Percentiles rank a stretch among this genome's conserved stretches.
phyloP scores from a whole-genome alignment of 805 yeast genomes.

The Candida mattraensis region DNA sequence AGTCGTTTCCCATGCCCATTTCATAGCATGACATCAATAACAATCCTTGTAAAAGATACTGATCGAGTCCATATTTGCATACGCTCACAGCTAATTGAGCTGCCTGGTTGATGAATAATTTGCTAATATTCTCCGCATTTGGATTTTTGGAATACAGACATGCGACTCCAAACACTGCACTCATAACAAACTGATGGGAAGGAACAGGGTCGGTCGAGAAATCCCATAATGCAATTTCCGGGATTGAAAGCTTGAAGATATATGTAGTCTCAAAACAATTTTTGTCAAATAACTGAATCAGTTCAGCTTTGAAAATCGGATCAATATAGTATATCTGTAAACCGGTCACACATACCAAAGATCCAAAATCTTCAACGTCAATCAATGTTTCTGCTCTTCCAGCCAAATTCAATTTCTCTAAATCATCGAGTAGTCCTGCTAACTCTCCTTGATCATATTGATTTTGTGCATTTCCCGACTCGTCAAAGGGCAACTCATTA shows the following conservation, averaged over 20 bases:
- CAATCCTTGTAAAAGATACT: slow-evolving; percentile 26
- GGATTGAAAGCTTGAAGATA: slow-evolving; percentile 15
- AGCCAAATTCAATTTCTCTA: slow-evolving; percentile 2
- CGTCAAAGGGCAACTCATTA: no score
- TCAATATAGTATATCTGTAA: slow-evolving; percentile 17
- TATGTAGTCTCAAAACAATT: slow-evolving; percentile 15
- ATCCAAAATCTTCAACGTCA: slow-evolving; percentile 13
- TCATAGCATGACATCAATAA: slow-evolving; percentile 33
- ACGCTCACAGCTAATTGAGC: slow-evolving; percentile 26
- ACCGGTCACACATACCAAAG: slow-evolving; percentile 8
- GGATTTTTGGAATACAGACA: slow-evolving; percentile 24
- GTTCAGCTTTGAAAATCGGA: slow-evolving; percentile 9
- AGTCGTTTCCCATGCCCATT: slow-evolving; percentile 30
- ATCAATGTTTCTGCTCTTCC: not conserved
- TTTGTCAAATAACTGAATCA: slow-evolving; percentile 17
- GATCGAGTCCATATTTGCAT: slow-evolving; percentile 23
- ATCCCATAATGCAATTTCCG: slow-evolving; percentile 14
- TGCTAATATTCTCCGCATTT: slow-evolving; percentile 9
- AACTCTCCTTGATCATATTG: slow-evolving; percentile 6
- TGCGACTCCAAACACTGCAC: slow-evolving; percentile 27
- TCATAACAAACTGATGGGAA: slow-evolving; percentile 27
- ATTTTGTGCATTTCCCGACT: no score
- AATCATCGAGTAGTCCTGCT: slow-evolving; percentile 1
- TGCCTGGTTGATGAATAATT: slow-evolving; percentile 28
- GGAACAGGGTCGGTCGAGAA: slow-evolving; percentile 19